Evolutionary conservation across 2,329 filamentous ascomycete genomes (phyloP).

Genomic region (Bisporella sp.): DNA sequence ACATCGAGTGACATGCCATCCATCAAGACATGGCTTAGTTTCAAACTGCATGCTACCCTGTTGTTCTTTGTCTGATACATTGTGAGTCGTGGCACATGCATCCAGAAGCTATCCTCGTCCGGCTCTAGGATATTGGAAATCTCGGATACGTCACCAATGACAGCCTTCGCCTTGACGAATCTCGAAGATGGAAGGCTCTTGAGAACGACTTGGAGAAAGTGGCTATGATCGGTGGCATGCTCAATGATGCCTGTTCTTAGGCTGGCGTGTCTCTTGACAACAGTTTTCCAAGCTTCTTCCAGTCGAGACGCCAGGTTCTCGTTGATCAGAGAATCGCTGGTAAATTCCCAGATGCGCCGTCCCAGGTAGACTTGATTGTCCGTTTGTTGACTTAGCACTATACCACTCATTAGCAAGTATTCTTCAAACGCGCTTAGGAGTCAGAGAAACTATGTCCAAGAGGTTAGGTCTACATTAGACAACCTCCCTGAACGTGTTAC

Average conservation of each 20-base stretch:
- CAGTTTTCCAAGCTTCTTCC: neutral
- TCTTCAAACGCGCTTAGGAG: too few species aligned
- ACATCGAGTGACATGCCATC: neutral
- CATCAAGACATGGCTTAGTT: neutral
- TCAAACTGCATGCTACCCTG: neutral
- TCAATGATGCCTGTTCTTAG: neutral
- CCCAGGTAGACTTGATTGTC: neutral
- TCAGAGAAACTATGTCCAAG: too few species aligned
- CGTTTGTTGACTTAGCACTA: constrained; percentile 1
- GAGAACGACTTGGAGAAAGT: neutral
- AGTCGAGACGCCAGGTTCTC: neutral
- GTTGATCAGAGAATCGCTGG: neutral
- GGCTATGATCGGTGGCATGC: neutral
- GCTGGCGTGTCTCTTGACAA: neutral
- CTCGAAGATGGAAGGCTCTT: neutral
- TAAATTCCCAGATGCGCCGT: neutral
- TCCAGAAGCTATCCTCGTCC: neutral
- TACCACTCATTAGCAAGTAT: too few species aligned
- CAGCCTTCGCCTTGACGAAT: neutral
- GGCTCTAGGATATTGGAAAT: neutral
- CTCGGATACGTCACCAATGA: neutral
- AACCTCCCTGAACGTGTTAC: too few species aligned
- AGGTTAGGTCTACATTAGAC: too few species aligned
- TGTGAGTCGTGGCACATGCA: neutral
- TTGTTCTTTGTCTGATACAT: neutral